Percentiles rank a stretch among this genome's conserved stretches.
Evolutionary conservation across 306 rosid species (phyloP).

Genomic region (Dryas drummondii): DNA sequence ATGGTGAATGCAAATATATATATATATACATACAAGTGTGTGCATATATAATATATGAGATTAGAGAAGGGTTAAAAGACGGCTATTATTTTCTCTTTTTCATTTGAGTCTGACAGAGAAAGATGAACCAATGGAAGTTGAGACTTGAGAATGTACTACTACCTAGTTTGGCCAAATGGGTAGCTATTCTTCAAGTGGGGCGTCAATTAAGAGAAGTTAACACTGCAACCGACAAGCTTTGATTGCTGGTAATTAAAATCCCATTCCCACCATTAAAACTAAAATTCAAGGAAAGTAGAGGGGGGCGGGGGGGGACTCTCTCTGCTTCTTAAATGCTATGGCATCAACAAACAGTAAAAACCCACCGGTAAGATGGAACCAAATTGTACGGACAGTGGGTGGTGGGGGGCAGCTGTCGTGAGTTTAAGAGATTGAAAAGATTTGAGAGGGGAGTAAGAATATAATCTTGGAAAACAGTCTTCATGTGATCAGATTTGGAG

Average conservation of each 20-base stretch:
- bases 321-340: slow-evolving; percentile 13
- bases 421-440: slow-evolving; percentile 20
- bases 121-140: slow-evolving; percentile 40
- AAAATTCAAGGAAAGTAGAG: too few relatives aligned
- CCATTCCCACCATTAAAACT: background rate
- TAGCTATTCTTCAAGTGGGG: slow-evolving; percentile 1
- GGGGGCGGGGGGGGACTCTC: too few relatives aligned
- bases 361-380: slow-evolving; percentile 30
- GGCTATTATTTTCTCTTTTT: background rate
- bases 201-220: slow-evolving; percentile 17
- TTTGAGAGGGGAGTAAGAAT: slow-evolving; percentile 25
- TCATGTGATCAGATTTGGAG: background rate
- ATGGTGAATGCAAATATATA: background rate
- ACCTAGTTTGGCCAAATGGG: slow-evolving; percentile 29
- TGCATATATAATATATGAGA: background rate
- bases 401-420: slow-evolving; percentile 42
- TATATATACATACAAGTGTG: background rate
- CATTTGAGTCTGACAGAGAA: background rate
- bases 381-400: slow-evolving; percentile 28
- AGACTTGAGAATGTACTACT: slow-evolving; percentile 19
- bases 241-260: slow-evolving; percentile 35
- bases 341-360: slow-evolving; percentile 40
- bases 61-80: background rate
- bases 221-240: slow-evolving; percentile 48
- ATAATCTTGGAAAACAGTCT: slow-evolving; percentile 9